Conservation (phyloP, 495 filamentous ascomycete species). For the Neurospora tetraspora region DNA sequence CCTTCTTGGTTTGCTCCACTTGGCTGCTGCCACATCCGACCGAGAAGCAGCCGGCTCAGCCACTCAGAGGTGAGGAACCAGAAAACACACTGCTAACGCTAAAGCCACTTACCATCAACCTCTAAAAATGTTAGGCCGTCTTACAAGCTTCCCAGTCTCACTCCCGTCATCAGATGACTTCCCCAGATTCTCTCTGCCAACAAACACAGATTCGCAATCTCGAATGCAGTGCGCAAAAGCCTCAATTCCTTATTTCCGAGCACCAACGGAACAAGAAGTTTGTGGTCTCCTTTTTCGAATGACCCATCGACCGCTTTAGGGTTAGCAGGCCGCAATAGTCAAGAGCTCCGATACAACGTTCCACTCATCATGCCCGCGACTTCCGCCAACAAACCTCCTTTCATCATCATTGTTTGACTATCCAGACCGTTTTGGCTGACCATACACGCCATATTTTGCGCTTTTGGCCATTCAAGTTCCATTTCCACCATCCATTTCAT, state of each 20-base stretch:
- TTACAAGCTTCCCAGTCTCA: not conserved
- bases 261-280: not conserved
- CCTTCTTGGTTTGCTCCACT: not conserved
- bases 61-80: conserved; percentile 2
- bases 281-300: not conserved
- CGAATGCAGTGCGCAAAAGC: not conserved
- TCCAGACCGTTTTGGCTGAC: not conserved
- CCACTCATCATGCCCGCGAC: not conserved
- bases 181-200: not conserved
- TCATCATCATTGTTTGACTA: not conserved
- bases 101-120: not conserved
- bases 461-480: not conserved
- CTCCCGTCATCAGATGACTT: not conserved
- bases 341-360: not conserved
- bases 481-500: not conserved
- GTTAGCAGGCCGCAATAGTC: not conserved
- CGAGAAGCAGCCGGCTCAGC: not conserved
- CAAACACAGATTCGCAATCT: not conserved
- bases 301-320: not conserved
- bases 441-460: not conserved
- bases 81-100: not conserved
- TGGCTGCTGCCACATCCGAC: conserved; percentile 7
- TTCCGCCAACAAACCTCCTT: not conserved
- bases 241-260: not conserved
- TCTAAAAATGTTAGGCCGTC: not conserved